phyloP scores from a whole-genome alignment of 2,329 filamentous ascomycete species.

The Botrytis sinoallii region DNA sequence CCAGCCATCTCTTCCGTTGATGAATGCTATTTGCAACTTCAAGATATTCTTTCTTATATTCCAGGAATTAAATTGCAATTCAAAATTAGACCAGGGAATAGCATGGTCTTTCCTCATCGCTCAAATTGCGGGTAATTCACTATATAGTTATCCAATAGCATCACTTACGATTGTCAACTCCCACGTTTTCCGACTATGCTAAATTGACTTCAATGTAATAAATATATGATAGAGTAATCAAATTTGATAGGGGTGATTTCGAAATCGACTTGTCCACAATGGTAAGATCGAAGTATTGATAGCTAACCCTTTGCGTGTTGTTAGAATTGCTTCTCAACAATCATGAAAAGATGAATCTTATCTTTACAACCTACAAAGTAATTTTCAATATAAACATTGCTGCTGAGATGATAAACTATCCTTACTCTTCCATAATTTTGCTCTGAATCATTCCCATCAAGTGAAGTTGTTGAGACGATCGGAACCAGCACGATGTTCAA shows the following conservation, averaged over 20 bases:
- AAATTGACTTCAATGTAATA: background rate
- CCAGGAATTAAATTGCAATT: background rate
- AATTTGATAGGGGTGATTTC: background rate
- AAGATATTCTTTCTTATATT: background rate
- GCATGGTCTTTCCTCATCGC: too few relatives aligned
- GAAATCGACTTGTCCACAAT: too few relatives aligned
- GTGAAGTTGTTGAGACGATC: background rate
- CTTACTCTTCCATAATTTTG: too few relatives aligned
- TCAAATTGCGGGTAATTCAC: background rate
- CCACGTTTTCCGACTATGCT: background rate
- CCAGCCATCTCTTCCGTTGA: background rate
- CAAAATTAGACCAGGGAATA: background rate
- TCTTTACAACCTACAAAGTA: background rate
- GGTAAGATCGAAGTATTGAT: too few relatives aligned
- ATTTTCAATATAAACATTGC: background rate
- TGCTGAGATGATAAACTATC: background rate
- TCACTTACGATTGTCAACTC: background rate
- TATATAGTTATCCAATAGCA: background rate
- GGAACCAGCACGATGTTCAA: background rate
- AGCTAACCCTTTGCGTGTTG: background rate
- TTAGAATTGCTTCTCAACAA: background rate
- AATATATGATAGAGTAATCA: background rate
- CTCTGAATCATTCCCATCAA: background rate
- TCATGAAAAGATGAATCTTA: background rate
- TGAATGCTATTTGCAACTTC: background rate